Conservation (phyloP, 148 eudicot genomes). For the Vaccinium macrocarpon region DNA sequence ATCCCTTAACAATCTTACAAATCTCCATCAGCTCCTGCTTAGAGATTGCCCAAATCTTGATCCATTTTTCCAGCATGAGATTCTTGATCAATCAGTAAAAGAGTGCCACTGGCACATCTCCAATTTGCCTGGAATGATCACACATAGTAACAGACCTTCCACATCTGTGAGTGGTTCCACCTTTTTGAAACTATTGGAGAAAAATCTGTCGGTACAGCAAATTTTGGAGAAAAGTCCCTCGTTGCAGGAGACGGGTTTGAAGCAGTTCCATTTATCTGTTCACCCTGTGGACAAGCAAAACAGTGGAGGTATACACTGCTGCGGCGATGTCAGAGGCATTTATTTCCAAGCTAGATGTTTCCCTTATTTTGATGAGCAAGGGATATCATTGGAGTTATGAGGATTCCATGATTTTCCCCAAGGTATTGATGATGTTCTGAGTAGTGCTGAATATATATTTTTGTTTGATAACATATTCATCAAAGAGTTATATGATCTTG, state of each 20-base stretch:
- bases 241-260: slow-evolving; percentile 9
- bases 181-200: slow-evolving; percentile 4
- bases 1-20: background rate
- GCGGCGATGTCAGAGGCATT: slow-evolving; percentile 22
- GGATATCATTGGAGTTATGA: slow-evolving; percentile 15
- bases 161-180: slow-evolving; percentile 13
- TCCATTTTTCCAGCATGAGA: background rate
- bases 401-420: slow-evolving; percentile 20
- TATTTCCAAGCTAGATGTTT: slow-evolving; percentile 13
- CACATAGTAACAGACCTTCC: background rate
- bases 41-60: slow-evolving; percentile 17
- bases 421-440: slow-evolving; percentile 16
- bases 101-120: slow-evolving; percentile 21
- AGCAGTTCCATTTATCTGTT: slow-evolving; percentile 25
- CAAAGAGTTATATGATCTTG: slow-evolving; percentile 9
- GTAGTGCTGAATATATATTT: slow-evolving; percentile 11
- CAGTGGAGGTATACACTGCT: background rate
- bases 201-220: background rate
- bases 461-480: slow-evolving; percentile 20
- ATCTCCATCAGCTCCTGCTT: slow-evolving; percentile 16
- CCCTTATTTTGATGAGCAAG: slow-evolving; percentile 1
- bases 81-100: background rate
- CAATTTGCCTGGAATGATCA: background rate
- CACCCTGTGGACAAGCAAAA: slow-evolving; percentile 10
- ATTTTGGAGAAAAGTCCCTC: slow-evolving; percentile 6